Percentiles rank a stretch among this genome's conserved stretches.
Conservation (phyloP, 768 basidiomycete genomes). For the Russula lepida region DNA sequence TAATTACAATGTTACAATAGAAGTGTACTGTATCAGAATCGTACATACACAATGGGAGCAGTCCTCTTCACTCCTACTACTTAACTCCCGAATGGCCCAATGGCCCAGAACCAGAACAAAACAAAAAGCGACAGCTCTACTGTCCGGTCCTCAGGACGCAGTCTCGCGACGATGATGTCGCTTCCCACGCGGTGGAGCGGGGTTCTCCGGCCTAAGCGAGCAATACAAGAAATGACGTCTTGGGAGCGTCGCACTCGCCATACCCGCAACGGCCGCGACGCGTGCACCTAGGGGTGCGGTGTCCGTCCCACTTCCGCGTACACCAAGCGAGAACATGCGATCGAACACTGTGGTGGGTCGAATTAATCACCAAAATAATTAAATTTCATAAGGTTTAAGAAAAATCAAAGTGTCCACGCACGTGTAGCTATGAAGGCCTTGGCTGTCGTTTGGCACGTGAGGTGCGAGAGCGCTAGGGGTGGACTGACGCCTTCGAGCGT, state of each 20-base stretch:
- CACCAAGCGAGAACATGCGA: slow-evolving; percentile 79
- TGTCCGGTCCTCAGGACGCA: background rate
- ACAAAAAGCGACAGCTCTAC: background rate
- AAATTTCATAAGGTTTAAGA: background rate
- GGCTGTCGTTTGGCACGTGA: slow-evolving; percentile 81
- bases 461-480: slow-evolving; percentile 76
- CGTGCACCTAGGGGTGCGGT: slow-evolving; percentile 52
- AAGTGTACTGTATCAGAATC: no score
- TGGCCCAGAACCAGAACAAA: background rate
- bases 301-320: slow-evolving; percentile 69
- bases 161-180: slow-evolving; percentile 11
- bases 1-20: no score
- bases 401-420: slow-evolving; percentile 31
- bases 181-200: slow-evolving; percentile 26
- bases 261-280: slow-evolving; percentile 56
- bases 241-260: slow-evolving; percentile 48
- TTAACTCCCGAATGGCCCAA: no score
- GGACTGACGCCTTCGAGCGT: slow-evolving; percentile 88
- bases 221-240: slow-evolving; percentile 82
- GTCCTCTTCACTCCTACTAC: no score
- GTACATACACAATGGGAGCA: no score
- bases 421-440: slow-evolving; percentile 83
- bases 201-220: slow-evolving; percentile 54
- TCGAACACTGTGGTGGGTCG: slow-evolving; percentile 77
- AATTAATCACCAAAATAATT: background rate